A percentile compares a stretch with the other conserved stretches of the same genome.
Evolutionary conservation across 2,329 filamentous ascomycete species (phyloP).

Genomic region (Trichoderma polysporum): DNA sequence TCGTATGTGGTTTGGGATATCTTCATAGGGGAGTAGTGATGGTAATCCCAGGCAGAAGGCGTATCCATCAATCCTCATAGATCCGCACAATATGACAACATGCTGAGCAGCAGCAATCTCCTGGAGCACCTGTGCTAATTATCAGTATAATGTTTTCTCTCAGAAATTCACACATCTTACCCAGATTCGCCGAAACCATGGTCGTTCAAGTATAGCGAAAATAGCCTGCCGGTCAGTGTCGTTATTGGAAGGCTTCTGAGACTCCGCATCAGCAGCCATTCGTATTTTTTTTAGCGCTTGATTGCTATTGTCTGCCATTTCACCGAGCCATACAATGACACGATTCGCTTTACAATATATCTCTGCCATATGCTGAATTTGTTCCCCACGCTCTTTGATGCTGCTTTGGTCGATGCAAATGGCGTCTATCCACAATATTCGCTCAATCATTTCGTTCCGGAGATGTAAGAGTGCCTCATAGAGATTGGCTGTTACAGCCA

Average conservation of each 20-base stretch:
- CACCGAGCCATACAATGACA: conserved; percentile 18
- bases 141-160: background rate
- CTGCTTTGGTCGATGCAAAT: conserved; percentile 18
- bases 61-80: conserved; percentile 15
- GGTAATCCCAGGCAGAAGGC: conserved; percentile 18
- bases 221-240: background rate
- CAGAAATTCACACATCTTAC: background rate
- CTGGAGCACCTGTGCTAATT: conserved; percentile 8
- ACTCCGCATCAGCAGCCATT: background rate
- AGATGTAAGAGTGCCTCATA: conserved; percentile 1
- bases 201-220: background rate
- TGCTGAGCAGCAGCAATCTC: conserved; percentile 22
- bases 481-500: conserved; percentile 15
- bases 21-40: background rate
- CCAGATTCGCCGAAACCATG: conserved; percentile 16
- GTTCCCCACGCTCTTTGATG: conserved; percentile 1
- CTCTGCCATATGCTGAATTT: conserved; percentile 16
- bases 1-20: conserved; percentile 4
- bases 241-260: too few species aligned
- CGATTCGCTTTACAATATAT: conserved; percentile 19
- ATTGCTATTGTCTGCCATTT: background rate
- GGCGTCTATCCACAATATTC: conserved; percentile 19
- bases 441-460: background rate
- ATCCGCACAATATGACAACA: conserved; percentile 17
- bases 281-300: conserved; percentile 4